These are phyloP conservation scores for Penicillium sp. DNA, from an alignment of 2,329 filamentous ascomycete species.

Conservation along the genomic window DNA sequence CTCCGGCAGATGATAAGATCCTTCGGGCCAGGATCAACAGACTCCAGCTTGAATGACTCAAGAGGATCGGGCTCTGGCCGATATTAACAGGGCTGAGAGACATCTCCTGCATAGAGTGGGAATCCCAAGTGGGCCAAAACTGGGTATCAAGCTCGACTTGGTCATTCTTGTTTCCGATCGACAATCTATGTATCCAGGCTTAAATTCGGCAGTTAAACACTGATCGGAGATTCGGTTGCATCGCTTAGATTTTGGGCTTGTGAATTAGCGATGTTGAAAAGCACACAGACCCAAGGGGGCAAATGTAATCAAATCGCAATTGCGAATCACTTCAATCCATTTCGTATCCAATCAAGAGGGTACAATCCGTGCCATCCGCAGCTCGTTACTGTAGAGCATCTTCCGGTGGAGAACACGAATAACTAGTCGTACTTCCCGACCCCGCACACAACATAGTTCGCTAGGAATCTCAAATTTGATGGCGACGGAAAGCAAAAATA, in stretches of 20 bases:
- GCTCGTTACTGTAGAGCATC: background rate
- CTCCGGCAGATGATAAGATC: background rate
- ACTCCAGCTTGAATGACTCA: background rate
- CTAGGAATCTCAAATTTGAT: background rate
- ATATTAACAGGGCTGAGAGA: background rate
- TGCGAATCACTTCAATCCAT: background rate
- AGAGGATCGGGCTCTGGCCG: background rate
- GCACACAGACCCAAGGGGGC: background rate
- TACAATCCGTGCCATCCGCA: background rate
- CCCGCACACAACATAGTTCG: slow-evolving; percentile 1
- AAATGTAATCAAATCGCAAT: background rate
- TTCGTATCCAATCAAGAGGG: background rate
- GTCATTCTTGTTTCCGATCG: background rate
- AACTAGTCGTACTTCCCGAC: background rate
- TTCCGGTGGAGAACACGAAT: background rate
- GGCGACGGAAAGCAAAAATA: background rate
- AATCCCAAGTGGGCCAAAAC: background rate
- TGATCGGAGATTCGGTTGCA: background rate
- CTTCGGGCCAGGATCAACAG: background rate
- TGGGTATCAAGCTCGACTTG: background rate
- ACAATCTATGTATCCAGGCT: background rate
- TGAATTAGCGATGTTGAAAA: background rate
- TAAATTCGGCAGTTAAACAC: background rate
- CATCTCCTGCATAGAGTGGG: background rate
- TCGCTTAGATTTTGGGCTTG: background rate